phyloP scores from a whole-genome alignment of 1,284 basidiomycete genomes.

The Trametes hirsuta region DNA sequence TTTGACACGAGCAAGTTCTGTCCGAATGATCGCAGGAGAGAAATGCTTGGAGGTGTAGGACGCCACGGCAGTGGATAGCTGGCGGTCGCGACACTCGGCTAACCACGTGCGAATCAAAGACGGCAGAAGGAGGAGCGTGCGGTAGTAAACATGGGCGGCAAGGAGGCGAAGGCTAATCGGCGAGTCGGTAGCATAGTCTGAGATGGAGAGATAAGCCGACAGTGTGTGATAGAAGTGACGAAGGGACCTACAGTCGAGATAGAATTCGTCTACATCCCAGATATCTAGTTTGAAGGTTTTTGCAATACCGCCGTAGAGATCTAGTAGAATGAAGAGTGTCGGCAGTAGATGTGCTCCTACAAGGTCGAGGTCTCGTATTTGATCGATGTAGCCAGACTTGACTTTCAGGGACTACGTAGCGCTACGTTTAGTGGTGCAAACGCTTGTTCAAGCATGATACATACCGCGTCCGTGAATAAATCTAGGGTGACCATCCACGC shows the following conservation, averaged over 20 bases:
- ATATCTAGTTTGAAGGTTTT: constrained; percentile 77
- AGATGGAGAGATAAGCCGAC: neutral
- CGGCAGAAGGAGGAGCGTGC: constrained; percentile 80
- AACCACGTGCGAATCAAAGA: constrained; percentile 88
- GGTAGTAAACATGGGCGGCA: constrained; percentile 89
- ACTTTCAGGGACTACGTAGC: constrained; percentile 76
- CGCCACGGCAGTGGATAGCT: constrained; percentile 77
- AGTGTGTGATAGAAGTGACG: neutral
- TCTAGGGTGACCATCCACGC: constrained; percentile 92
- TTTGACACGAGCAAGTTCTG: constrained; percentile 82
- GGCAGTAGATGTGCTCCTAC: constrained; percentile 76
- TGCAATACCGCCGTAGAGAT: constrained; percentile 58
- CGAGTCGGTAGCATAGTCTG: constrained; percentile 67
- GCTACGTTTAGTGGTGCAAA: constrained; percentile 1
- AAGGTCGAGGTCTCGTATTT: constrained; percentile 75
- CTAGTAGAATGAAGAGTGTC: constrained; percentile 71
- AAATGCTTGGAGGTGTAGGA: constrained; percentile 87
- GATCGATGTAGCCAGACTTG: constrained; percentile 81
- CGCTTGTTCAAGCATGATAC: constrained; percentile 32
- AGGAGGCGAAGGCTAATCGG: constrained; percentile 68
- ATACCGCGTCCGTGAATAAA: constrained; percentile 83
- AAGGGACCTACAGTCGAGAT: constrained; percentile 68
- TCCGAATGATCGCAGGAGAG: constrained; percentile 86
- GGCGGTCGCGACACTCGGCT: constrained; percentile 86
- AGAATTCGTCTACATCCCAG: constrained; percentile 88